Conservation (phyloP, 176 grass and related monocot genomes). For the Paspalum notatum region DNA sequence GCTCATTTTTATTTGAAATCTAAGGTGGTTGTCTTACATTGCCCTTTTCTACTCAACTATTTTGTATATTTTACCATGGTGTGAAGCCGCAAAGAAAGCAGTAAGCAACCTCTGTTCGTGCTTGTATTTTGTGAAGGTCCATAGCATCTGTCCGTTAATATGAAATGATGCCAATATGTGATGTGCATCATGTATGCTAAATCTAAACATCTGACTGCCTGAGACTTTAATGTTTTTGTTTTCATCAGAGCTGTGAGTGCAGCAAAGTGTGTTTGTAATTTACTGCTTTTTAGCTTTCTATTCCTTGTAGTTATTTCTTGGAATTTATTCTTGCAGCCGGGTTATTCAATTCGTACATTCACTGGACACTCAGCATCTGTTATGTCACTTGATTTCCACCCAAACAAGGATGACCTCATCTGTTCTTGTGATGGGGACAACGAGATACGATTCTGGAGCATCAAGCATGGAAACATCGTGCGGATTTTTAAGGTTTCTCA, state of each 20-base stretch:
- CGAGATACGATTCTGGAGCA: conserved; percentile 89
- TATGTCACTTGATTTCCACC: conserved; percentile 93
- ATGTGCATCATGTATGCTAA: conserved; percentile 9
- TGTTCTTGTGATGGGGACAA: conserved; percentile 84
- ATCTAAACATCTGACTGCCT: conserved; percentile 20
- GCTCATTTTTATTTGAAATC: conserved; percentile 10
- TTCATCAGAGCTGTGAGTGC: neutral
- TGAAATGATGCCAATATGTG: conserved; percentile 1
- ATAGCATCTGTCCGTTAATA: neutral
- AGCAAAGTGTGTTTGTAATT: neutral
- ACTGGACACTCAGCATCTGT: conserved; percentile 85
- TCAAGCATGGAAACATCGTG: conserved; percentile 62
- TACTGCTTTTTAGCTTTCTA: neutral
- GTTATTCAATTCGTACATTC: conserved; percentile 73
- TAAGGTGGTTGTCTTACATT: neutral
- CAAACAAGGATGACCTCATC: conserved; percentile 93
- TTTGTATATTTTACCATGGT: neutral
- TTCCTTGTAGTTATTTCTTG: neutral
- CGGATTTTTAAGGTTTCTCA: conserved; percentile 71
- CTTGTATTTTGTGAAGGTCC: conserved; percentile 6
- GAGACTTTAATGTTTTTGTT: neutral
- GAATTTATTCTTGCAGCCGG: conserved; percentile 55
- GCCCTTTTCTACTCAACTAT: conserved; percentile 23
- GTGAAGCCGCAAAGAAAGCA: conserved; percentile 7
- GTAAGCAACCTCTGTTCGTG: neutral